Base-by-base conservation (phyloP, 2,329 filamentous ascomycete genomes). In the Rasamsonia emersonii region DNA sequence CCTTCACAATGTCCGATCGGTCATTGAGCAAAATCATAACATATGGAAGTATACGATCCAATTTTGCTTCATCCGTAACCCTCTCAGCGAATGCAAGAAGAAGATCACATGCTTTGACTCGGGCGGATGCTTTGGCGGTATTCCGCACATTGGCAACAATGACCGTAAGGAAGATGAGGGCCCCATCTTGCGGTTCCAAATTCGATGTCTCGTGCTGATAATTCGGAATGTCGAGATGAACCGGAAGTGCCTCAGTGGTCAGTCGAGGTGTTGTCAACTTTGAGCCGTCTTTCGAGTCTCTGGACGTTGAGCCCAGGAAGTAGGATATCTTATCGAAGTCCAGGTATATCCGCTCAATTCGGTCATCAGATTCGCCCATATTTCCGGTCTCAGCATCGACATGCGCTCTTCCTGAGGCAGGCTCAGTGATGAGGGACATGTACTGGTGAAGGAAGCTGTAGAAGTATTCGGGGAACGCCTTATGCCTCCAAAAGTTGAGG, bases 291-390 rank as follows among this genome's bases (percentile, higher is more conserved):
- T 47, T 49, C 18, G 58, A 49, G 27, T 62, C 59, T 24, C 68
- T 68, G 25, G 77, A 67, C 17, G 75, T 73, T 39, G 86, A 86
- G 9, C 85, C 88, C 2, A 98, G 70, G 36, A 94, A 93, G 52
- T 93, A 93, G 0, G 89, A 86, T 32, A 98, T 94, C 57, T 96
- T 98, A 56, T 98, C 91, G 60, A 95, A 96, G 51, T 98, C 91
- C 45, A 83, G 77, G 51, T 83, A 96, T 1, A 98, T 80, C 25
- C 86, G 77, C 48, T 96, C 86, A 49, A 98, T 96, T 24, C 91
- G 77, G 44, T 95, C 86, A 56, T 98, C 91, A 1, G 86, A 79
- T 56, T 95, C 86, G 38, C 82, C 82, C 32, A 88, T 68, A 49
- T 88, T 93, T 42, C 74, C 77, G 3, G 70, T 63, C 8, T 75